Evolutionary conservation across 2,329 filamentous ascomycete genomes (phyloP).

Genomic region (Rhynchosporium secalis): DNA sequence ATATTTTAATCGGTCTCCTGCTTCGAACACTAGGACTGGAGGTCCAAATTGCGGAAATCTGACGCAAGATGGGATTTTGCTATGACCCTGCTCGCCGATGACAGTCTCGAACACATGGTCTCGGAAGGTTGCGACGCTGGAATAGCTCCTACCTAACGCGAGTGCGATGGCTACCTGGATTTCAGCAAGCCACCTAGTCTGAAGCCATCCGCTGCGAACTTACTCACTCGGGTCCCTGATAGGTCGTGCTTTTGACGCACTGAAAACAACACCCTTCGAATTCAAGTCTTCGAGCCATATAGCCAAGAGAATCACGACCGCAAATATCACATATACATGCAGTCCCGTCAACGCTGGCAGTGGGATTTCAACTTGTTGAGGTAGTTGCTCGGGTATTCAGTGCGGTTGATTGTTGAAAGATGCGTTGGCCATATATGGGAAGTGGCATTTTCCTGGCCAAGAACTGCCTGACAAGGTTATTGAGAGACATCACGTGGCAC

Average conservation of each 20-base stretch:
- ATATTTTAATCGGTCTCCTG: not conserved
- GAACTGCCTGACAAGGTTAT: too few species aligned
- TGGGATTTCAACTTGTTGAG: too few species aligned
- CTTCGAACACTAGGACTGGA: not conserved
- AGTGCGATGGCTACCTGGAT: not conserved
- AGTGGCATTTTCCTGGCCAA: too few species aligned
- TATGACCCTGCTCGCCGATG: not conserved
- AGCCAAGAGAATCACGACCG: not conserved
- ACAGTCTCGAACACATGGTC: not conserved
- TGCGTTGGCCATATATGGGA: too few species aligned
- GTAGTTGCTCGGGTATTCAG: too few species aligned
- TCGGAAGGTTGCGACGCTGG: slow-evolving; percentile 1
- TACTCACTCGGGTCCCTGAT: not conserved
- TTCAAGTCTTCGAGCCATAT: not conserved
- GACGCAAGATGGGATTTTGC: not conserved
- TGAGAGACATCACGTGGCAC: too few species aligned
- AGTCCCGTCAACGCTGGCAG: not conserved
- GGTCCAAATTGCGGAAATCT: too few species aligned
- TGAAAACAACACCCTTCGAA: not conserved
- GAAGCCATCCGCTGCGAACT: not conserved
- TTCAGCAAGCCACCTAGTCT: not conserved
- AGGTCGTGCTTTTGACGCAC: not conserved
- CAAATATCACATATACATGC: not conserved
- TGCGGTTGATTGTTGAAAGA: too few species aligned
- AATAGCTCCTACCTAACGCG: slow-evolving; percentile 10